phyloP scores from a whole-genome alignment of 140 eudicot species.

The Stevia rebaudiana region DNA sequence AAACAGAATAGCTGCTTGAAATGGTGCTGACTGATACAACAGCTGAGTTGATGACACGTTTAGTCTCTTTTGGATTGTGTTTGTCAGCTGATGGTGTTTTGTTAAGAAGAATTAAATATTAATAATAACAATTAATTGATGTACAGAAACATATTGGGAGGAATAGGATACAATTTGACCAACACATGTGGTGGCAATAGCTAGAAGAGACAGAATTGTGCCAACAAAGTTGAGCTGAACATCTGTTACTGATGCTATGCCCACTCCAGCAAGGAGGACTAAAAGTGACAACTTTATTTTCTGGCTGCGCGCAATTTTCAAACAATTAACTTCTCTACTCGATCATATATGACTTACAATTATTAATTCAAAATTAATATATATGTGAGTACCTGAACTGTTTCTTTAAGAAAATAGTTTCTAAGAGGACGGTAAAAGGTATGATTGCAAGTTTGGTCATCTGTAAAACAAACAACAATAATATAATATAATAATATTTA shows the following conservation, averaged over 20 bases:
- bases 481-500: not conserved
- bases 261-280: constrained; percentile 79
- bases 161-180: constrained; percentile 94
- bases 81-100: constrained; percentile 62
- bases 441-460: constrained; percentile 98
- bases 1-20: constrained; percentile 81
- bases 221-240: constrained; percentile 93
- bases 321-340: too few species aligned
- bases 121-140: too few species aligned
- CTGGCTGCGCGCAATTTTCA: constrained; percentile 59
- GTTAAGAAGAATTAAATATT: constrained; percentile 28
- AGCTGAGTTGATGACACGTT: constrained; percentile 93
- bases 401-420: constrained; percentile 77
- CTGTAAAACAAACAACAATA: constrained; percentile 31
- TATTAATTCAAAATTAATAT: too few species aligned
- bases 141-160: too few species aligned
- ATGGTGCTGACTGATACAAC: constrained; percentile 91
- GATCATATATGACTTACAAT: too few species aligned
- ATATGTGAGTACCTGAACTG: constrained; percentile 64
- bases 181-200: constrained; percentile 87
- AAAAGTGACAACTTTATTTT: constrained; percentile 67
- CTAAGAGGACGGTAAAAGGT: constrained; percentile 84
- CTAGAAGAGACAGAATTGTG: constrained; percentile 74
- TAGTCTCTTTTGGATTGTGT: constrained; percentile 88
- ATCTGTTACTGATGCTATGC: constrained; percentile 91